phyloP scores from a whole-genome alignment of 768 basidiomycete genomes.

The Lactifluus subvellereus region DNA sequence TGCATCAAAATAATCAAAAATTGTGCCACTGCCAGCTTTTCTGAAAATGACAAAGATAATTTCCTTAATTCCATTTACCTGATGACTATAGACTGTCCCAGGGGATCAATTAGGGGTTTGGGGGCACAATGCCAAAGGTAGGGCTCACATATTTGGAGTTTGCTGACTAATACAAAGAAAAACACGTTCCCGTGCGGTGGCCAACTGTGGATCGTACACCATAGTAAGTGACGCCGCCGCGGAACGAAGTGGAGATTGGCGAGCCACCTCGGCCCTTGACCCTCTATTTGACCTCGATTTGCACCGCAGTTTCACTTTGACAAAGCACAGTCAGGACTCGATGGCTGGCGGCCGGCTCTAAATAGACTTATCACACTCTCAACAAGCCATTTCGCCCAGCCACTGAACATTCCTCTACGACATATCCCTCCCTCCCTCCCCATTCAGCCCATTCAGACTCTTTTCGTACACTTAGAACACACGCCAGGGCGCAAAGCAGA shows the following conservation, averaged over 20 bases:
- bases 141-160: too few relatives aligned
- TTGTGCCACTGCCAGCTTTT: too few relatives aligned
- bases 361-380: constrained; percentile 85
- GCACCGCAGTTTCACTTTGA: background rate
- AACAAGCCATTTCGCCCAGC: constrained; percentile 53
- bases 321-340: constrained; percentile 35
- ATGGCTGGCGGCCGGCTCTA: constrained; percentile 86
- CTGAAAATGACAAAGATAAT: too few relatives aligned
- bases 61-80: too few relatives aligned
- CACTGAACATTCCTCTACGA: constrained; percentile 41
- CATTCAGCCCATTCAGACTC: constrained; percentile 42
- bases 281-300: too few relatives aligned
- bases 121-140: too few relatives aligned
- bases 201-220: too few relatives aligned
- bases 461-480: constrained; percentile 53
- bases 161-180: too few relatives aligned
- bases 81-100: too few relatives aligned
- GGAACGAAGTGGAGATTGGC: constrained; percentile 18
- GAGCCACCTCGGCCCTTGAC: constrained; percentile 10
- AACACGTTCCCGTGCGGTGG: too few relatives aligned
- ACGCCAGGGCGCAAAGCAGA: constrained; percentile 28
- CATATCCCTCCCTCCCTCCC: constrained; percentile 31
- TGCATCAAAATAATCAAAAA: too few relatives aligned
- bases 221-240: background rate
- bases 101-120: too few relatives aligned